phyloP scores from a whole-genome alignment of 2,329 filamentous ascomycete species.

The Tympanopsis confertula region DNA sequence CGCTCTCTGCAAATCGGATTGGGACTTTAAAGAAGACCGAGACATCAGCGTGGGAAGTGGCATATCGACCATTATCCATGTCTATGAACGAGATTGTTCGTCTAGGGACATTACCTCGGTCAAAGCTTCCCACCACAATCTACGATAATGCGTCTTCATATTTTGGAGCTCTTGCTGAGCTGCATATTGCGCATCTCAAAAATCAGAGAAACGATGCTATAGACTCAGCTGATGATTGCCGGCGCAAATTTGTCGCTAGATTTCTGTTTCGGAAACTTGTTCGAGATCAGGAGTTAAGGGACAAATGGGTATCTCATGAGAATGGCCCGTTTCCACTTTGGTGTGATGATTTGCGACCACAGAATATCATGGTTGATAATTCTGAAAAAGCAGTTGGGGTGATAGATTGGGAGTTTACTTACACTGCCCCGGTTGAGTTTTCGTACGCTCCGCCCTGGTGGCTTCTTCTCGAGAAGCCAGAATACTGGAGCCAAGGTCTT shows the following conservation, averaged over 20 bases:
- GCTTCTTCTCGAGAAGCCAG: conserved; percentile 7
- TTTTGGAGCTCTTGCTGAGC: background rate
- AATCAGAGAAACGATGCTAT: background rate
- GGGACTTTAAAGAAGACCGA: background rate
- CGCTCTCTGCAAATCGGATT: background rate
- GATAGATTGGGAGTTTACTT: conserved; percentile 3
- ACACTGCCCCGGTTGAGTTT: background rate
- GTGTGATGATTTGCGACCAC: conserved; percentile 2
- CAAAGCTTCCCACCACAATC: background rate
- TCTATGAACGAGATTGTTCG: background rate
- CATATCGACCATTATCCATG: background rate
- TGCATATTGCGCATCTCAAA: background rate
- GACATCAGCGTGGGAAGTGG: background rate
- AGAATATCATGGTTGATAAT: conserved; percentile 1
- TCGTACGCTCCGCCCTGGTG: background rate
- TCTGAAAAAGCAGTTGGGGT: background rate
- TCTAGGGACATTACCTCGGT: background rate
- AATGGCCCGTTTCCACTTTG: background rate
- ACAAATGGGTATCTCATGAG: background rate
- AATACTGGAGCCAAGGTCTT: background rate
- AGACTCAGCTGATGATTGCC: background rate
- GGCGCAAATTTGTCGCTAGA: background rate
- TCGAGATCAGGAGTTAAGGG: background rate
- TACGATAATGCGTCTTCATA: background rate
- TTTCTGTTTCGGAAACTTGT: background rate